Base-by-base conservation (phyloP, 352 stramenopile genomes). In the Pythium phragmitis region DNA sequence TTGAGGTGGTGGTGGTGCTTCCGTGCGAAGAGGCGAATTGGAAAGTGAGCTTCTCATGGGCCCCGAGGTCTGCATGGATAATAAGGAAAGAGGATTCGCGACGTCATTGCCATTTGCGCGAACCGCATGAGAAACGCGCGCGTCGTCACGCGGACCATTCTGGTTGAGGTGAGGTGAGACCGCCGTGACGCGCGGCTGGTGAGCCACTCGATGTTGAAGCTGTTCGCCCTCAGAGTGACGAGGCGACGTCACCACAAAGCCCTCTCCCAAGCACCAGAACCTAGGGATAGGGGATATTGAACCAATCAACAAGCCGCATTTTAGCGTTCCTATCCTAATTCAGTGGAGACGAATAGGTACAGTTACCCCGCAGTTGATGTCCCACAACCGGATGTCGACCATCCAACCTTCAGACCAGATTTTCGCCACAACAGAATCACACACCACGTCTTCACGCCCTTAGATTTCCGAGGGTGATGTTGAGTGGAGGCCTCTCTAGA, bases 41-140 rank as follows among this genome's bases (percentile, higher is more conserved):
- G n/a, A 75, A 70, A 70, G 63, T 75, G 63, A 74, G 62, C 58
- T 46, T 30, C 26, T 0, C 26, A 30, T 3, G 2, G 3, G 26
- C 26, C 26, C 2, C 26, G 2, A 30, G 26, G 26, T 30, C 26
- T 30, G 26, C 26, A 30, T 30, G 26, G 34, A 39, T 39, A 23
- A 14, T 37, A 59, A 11, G 19, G 30, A 16, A 19, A 54, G 48
- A 17, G 39, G 3, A 14, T 50, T 47, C 16, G 49, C 53, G 34
- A 68, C 63, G 61, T 68, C 61, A 68, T 11, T 14, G 7, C n/a
- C 9, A 39, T 39, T 58, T 54, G 46, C 52, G 33, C 28, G 42
- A 70, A 70, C 46, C 50, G 49, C 53, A 70, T 57, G 63, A 70
- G 63, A 70, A 65, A 70, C 56, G 56, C 57, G 45, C 51, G 49